Base-by-base conservation (phyloP, 106 monocot species). In the Apostasia shenzhenica region DNA sequence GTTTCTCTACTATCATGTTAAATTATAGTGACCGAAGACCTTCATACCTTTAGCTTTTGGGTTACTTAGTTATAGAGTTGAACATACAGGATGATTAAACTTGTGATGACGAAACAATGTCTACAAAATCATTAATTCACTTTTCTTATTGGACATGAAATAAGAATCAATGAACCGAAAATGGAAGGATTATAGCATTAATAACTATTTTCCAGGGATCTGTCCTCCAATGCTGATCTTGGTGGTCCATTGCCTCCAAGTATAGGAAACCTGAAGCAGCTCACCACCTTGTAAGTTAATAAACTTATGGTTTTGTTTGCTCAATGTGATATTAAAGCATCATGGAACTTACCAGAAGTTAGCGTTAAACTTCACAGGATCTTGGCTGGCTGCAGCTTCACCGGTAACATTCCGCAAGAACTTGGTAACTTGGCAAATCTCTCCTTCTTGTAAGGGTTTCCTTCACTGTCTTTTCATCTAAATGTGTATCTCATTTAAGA, bases 361-460 rank as follows among this genome's bases (percentile, higher is more conserved):
- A 6, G 26, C 8, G 52, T 5, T 14, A 45, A 37, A 2, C 11
- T 70, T 73, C 53, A 14, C 49, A 94, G 94, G 80, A 87, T 76
- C 57, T 57, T 94, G 76, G 55, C 84, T n/a, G 76, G 78, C 39
- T 94, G 94, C 78, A 81, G 82, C 62, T 87, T 94, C 72, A 74
- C 2, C 26, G 94, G 89, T 52, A 61, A 14, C 74, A 82, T 94
- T 45, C 94, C 94, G 60, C 4, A 12, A n/a, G 80, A 78, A 72
- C 39, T 94, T 8, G 90, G 94, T 60, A 78, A 75, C 71, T 76
- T 90, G 45, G 37, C 70, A n/a, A 63, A 70, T 2, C 80, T 94
- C 12, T 56, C 50, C 0, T 83, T 72, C 78, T 55, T 94, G 94
- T 94, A 81, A 81, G 82, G 45, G 68, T 46, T 38, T 44, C 45